phyloP scores from a whole-genome alignment of 2,329 filamentous ascomycete species.

The Colletotrichum liriopes region DNA sequence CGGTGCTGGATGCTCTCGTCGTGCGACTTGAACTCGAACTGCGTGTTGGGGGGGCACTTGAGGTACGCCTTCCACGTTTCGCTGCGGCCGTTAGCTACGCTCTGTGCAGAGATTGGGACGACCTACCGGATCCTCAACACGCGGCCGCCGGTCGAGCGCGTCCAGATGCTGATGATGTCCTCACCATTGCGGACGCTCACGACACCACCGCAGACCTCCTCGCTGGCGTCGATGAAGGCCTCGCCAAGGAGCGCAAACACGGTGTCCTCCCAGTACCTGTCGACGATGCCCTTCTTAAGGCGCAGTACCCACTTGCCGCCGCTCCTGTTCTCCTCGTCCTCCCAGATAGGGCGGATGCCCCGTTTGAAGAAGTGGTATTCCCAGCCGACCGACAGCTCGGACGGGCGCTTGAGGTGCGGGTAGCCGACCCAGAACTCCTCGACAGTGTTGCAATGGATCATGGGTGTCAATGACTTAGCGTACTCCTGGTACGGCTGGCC shows the following conservation, averaged over 20 bases:
- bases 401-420: constrained; percentile 90
- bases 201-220: constrained; percentile 96
- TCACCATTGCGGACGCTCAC: constrained; percentile 95
- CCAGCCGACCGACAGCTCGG: constrained; percentile 88
- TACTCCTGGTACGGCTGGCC: constrained; percentile 91
- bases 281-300: constrained; percentile 96
- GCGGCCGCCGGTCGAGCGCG: constrained; percentile 90
- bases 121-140: constrained; percentile 96
- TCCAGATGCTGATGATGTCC: constrained; percentile 98
- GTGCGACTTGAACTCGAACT: constrained; percentile 95
- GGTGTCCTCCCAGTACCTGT: constrained; percentile 97
- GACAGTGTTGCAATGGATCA: constrained; percentile 85
- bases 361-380: constrained; percentile 99
- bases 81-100: constrained; percentile 61
- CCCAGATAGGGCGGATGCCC: constrained; percentile 97
- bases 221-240: constrained; percentile 91
- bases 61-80: constrained; percentile 96
- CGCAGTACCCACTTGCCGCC: constrained; percentile 98
- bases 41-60: constrained; percentile 88
- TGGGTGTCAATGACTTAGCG: constrained; percentile 93
- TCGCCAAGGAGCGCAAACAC: constrained; percentile 92
- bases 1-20: constrained; percentile 96
- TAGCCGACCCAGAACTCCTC: constrained; percentile 96
- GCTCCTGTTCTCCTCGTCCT: constrained; percentile 96
- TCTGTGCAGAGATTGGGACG: neutral